phyloP scores from a whole-genome alignment of 805 yeast genomes.

The Blastobotrys parvus region DNA sequence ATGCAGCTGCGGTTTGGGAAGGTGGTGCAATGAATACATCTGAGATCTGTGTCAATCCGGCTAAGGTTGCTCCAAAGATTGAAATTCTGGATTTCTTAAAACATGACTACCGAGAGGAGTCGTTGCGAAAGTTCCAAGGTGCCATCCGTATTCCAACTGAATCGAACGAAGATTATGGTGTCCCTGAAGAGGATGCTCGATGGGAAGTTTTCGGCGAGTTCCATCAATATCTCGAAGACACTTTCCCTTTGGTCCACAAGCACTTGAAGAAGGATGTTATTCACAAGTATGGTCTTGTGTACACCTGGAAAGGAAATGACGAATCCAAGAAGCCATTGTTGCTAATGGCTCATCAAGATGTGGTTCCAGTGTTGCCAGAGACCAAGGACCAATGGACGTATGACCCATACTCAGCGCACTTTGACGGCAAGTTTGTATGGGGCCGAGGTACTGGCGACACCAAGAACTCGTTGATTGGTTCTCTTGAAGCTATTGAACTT shows the following conservation, averaged over 20 bases:
- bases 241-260: slow-evolving; percentile 47
- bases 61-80: neutral
- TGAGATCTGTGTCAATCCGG: too few species aligned
- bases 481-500: slow-evolving; percentile 57
- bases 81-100: neutral
- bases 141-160: slow-evolving; percentile 61
- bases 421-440: slow-evolving; percentile 57
- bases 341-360: slow-evolving; percentile 72
- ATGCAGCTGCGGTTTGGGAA: too few species aligned
- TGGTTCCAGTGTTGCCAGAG: slow-evolving; percentile 60
- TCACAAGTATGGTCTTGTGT: slow-evolving; percentile 55
- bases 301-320: slow-evolving; percentile 43
- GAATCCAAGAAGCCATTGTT: slow-evolving; percentile 49
- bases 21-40: too few species aligned
- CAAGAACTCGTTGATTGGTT: slow-evolving; percentile 57
- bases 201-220: slow-evolving; percentile 42
- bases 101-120: neutral
- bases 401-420: slow-evolving; percentile 62
- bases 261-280: slow-evolving; percentile 44
- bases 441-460: slow-evolving; percentile 79
- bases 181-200: slow-evolving; percentile 39
- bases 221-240: slow-evolving; percentile 42
- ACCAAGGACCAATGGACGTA: slow-evolving; percentile 53
- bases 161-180: slow-evolving; percentile 42
- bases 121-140: slow-evolving; percentile 31